Evolutionary conservation across 2,329 filamentous ascomycete species (phyloP), one percentile per base, ranked within the genome.

Genomic region (Fusarium sp.): DNA sequence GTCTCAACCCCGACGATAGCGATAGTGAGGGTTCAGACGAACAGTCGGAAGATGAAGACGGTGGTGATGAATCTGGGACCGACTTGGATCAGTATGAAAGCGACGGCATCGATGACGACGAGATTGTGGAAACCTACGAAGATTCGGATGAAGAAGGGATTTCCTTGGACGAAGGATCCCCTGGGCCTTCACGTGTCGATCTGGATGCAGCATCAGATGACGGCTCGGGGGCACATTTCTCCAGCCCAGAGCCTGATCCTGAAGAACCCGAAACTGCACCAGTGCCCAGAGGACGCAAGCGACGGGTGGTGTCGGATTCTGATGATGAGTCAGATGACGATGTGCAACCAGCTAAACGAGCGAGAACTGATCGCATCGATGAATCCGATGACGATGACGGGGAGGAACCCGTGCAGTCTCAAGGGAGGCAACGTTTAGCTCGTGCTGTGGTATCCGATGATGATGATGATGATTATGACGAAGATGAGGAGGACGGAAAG

Each of bases 401-500:
- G 1, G 51, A 61, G 1, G 31, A 54, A 2, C 36, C 38, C 9
- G 34, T 13, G 2, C 61, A 56, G 6, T 31, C 58, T 40, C 40
- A 55, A 8, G 56, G 34, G 1, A 60, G 23, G 14, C 56, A 58
- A 0, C 70, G 58, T 11, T 10, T 60, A 2, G 25, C 31, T 6
- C 50, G 46, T 4, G 34, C 51, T 3, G 18, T 69, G 0, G 2
- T 72, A 2, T 66, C 59, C 6, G 63, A 68, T 16, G 62, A 73
- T 13, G 71, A 73, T 2, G 71, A 66, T 9, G 86, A 89, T 46
- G 86, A 88, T 14, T 84, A 87, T n/a, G 82, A 84, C 27, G 79
- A 83, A 4, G 84, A 85, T 44, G 83, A 85, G n/a, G 83, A 84
- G n/a, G 85, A 93, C 18, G 87, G 86, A 20, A 89, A 92, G 76